Evolutionary conservation across 352 stramenopile species (phyloP).

Genomic region (Pythium insidiosum): DNA sequence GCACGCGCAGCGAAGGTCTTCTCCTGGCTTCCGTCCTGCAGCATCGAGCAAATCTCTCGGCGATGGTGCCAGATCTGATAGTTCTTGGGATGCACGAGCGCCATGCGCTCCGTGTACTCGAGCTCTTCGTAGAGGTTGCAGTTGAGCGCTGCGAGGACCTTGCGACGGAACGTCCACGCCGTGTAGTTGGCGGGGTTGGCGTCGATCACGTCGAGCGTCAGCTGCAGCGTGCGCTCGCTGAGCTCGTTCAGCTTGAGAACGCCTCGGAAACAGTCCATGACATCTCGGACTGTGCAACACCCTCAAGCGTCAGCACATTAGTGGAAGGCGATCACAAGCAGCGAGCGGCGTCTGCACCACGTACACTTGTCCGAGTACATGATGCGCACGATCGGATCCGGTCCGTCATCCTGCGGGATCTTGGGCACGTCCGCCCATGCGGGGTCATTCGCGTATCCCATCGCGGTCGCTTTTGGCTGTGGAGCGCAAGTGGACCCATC

Average conservation of each 20-base stretch:
- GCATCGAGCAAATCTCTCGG: constrained; percentile 85
- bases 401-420: constrained; percentile 78
- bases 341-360: too few species aligned
- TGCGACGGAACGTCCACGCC: constrained; percentile 94
- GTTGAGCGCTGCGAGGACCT: constrained; percentile 80
- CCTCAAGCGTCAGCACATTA: too few species aligned
- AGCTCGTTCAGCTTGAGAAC: constrained; percentile 89
- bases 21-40: constrained; percentile 81
- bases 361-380: constrained; percentile 64
- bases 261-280: constrained; percentile 95
- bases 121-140: constrained; percentile 60
- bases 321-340: too few species aligned
- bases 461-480: constrained; percentile 6
- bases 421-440: constrained; percentile 76
- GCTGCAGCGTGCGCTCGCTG: constrained; percentile 82
- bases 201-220: constrained; percentile 92
- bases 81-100: constrained; percentile 96
- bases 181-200: constrained; percentile 98
- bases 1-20: constrained; percentile 89
- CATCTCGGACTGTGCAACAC: constrained; percentile 53
- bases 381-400: constrained; percentile 72
- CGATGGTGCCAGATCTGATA: constrained; percentile 99
- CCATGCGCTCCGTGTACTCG: constrained; percentile 76
- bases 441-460: constrained; percentile 59
- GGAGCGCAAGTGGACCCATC: too few species aligned